Evolutionary conservation across 306 rosid genomes (phyloP).

Genomic region (Dalbergia cochinchinensis): DNA sequence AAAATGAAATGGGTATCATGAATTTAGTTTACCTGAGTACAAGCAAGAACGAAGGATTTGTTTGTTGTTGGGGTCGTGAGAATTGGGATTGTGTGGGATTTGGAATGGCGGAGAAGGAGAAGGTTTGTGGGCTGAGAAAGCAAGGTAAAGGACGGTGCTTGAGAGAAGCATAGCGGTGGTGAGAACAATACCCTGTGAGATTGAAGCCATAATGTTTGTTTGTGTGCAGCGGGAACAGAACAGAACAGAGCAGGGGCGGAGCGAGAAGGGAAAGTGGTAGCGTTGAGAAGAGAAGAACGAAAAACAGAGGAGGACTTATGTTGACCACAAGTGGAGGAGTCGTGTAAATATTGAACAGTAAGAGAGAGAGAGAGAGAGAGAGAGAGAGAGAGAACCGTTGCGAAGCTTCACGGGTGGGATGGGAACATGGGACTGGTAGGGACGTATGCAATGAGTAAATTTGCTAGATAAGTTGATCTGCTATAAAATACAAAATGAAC

Average conservation of each 20-base stretch:
- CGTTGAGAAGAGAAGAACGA: neutral
- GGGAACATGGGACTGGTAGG: no score
- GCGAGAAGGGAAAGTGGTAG: neutral
- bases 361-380: no score
- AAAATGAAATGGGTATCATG: neutral
- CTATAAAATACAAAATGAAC: no score
- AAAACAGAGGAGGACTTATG: slow-evolving; percentile 32
- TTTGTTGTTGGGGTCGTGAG: slow-evolving; percentile 25
- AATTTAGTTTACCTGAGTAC: slow-evolving; percentile 58
- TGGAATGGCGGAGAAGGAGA: neutral
- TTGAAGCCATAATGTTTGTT: slow-evolving; percentile 49
- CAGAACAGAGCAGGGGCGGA: neutral
- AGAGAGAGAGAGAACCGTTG: no score
- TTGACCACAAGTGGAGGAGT: slow-evolving; percentile 43
- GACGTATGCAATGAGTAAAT: no score
- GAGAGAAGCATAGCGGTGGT: slow-evolving; percentile 67
- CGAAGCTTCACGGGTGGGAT: no score
- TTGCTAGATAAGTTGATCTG: no score
- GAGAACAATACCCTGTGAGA: slow-evolving; percentile 62
- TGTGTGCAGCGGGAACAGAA: neutral
- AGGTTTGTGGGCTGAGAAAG: slow-evolving; percentile 49
- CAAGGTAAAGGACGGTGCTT: slow-evolving; percentile 57
- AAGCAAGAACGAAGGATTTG: slow-evolving; percentile 69
- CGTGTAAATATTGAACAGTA: slow-evolving; percentile 23
- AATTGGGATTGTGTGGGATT: neutral